These are phyloP conservation scores for Lyophyllum atratum DNA, from an alignment of 768 basidiomycete species.

Conservation along the genomic window DNA sequence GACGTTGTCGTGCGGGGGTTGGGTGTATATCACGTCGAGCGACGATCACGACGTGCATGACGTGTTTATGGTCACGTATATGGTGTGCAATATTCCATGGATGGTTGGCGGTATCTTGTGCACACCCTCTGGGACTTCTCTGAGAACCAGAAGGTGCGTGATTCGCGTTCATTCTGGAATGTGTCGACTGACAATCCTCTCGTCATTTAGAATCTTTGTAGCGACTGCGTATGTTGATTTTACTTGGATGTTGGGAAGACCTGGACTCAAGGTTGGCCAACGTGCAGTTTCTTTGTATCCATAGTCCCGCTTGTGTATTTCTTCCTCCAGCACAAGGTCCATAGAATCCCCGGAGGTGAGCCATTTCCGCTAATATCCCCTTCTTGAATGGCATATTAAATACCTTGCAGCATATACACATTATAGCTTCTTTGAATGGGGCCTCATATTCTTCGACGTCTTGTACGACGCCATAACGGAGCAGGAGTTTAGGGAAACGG, in stretches of 20 bases:
- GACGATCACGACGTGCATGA: slow-evolving; percentile 88
- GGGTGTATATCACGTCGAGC: slow-evolving; percentile 87
- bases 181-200: neutral
- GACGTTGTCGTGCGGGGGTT: slow-evolving; percentile 84
- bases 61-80: slow-evolving; percentile 85
- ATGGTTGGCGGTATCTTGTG: slow-evolving; percentile 72
- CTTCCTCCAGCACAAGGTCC: slow-evolving; percentile 84
- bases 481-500: slow-evolving; percentile 55
- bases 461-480: slow-evolving; percentile 69
- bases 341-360: slow-evolving; percentile 76
- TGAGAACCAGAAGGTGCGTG: slow-evolving; percentile 54
- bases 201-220: slow-evolving; percentile 46
- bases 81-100: slow-evolving; percentile 85
- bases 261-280: neutral
- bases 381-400: neutral
- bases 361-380: neutral
- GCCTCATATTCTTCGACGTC: slow-evolving; percentile 72
- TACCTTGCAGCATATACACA: slow-evolving; percentile 69
- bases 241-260: neutral
- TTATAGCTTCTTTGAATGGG: slow-evolving; percentile 91
- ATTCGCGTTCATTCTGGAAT: neutral
- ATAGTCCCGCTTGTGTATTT: slow-evolving; percentile 80
- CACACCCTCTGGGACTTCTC: slow-evolving; percentile 44
- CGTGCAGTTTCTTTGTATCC: slow-evolving; percentile 64
- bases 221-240: slow-evolving; percentile 46